Evolutionary conservation across 345 rosid genomes (phyloP), one percentile per base, ranked within the genome.

Genomic region (Eucalyptus regnans): DNA sequence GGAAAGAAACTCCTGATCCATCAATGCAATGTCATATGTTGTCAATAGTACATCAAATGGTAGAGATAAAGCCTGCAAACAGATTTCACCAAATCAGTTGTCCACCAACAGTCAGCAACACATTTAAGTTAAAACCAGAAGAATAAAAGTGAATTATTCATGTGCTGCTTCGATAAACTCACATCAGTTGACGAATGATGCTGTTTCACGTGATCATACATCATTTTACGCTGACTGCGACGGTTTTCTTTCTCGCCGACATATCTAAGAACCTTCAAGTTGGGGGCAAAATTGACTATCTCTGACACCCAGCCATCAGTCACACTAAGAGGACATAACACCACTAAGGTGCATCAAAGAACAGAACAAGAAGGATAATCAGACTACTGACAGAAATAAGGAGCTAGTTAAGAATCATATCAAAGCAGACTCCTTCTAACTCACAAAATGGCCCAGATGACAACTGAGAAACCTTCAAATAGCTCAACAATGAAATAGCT

Each of bases 241-340:
- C 98, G 94, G 79, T 91, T 91, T 52, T 93, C 94, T 91, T 95
- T 97, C 86, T 95, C 96, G 27, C 99, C 99, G 51, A 97, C 94
- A 93, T 96, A 97, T 80, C 93, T 94, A 89, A 97, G 92, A 90
- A 93, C 94, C 92, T 92, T 86, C 52, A 97, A 88, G 86, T 89
- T 92, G 56, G 98, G 98, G 85, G 96, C 90, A 90, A 97, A 97
- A 90, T 94, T 95, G 89, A 68, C 90, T 58, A 95, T 94, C 93
- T 97, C 97, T 41, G 96, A 93, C 66, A 95, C 90, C 99, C 98
- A 97, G 81, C 98, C 96, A 92, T 95, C 98, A 20, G 94, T 95
- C 88, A 97, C 98, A 29, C 99, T 97, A 50, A 97, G 92, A 81
- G 98, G 98, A 91, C 98, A 97, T 80, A 97, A 86, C 51, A 96